Evolutionary conservation across 495 filamentous ascomycete genomes (phyloP), one percentile per base, ranked within the genome.

Genomic region (Parathielavia hyrcaniae): DNA sequence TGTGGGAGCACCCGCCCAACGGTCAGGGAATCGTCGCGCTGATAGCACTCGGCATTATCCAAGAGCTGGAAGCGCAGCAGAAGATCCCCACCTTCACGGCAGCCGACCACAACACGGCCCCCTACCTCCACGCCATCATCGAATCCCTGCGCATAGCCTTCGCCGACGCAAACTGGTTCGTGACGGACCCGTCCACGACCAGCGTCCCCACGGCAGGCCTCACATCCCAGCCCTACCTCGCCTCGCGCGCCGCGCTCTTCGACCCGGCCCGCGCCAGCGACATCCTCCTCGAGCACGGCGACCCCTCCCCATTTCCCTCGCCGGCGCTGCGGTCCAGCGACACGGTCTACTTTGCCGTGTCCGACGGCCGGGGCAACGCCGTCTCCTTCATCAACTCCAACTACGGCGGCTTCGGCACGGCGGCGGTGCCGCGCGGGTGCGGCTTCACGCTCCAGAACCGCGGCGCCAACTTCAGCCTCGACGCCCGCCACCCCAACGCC

Each of bases 1-100:
- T 98, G 2, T 97, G 91, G 91, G 93, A 98, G 62, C 91, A 96
- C 71, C 90, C 93, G 40, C 93, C 93, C n/a, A 97, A 97, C 73
- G 91, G 95, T 0, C 93, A 98, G 71, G 93, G 93, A 12, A 87
- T 98, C 60, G 90, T 97, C 0, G 95, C 93, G 5, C 78, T 97
- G 40, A 95, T 97, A 83, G 86, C 93, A 1, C 77, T 98, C 0
- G 93, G 95, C 3, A 92, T 97, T 60, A 75, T 98, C 45, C 84
- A 95, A 65, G 82, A 88, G 63, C 80, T 98, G 6, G 89, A 95
- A 71, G 77, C 79, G n/a, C 69, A 69, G 11, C 83, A 83, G 40
- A 81, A 82, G 58, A 88, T 96, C 65, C 83, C 83, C 9, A 78
- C 71, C n/a, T 95, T 89, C 71, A 71, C 60, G 0, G 67, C 80